These are phyloP conservation scores for Mycosphaerelloides madeirae DNA, from an alignment of 2,329 filamentous ascomycete species.

Conservation along the genomic window DNA sequence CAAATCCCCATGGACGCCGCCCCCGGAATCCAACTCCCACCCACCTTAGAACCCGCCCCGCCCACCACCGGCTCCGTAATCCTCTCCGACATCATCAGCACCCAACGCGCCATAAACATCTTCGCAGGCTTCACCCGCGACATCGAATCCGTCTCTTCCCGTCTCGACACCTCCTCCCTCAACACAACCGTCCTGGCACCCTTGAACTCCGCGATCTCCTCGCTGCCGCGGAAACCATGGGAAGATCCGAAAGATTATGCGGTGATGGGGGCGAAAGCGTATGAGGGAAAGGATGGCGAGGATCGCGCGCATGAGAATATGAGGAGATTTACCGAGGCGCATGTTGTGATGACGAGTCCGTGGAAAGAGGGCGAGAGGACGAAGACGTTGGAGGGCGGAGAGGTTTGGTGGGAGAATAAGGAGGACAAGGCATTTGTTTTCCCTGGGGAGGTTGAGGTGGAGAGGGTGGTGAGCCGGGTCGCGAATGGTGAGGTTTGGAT, in stretches of 20 bases:
- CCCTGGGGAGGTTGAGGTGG: constrained; percentile 74
- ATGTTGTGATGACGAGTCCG: constrained; percentile 69
- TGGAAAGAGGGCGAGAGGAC: constrained; percentile 67
- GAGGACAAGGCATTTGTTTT: constrained; percentile 67
- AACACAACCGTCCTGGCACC: constrained; percentile 88
- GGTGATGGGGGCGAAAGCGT: constrained; percentile 62
- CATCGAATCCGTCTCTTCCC: constrained; percentile 61
- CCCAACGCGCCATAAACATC: constrained; percentile 72
- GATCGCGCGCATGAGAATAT: constrained; percentile 74
- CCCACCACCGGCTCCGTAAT: constrained; percentile 47
- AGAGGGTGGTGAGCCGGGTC: constrained; percentile 67
- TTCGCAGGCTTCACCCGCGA: constrained; percentile 79
- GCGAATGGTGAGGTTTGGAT: constrained; percentile 89
- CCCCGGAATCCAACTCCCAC: constrained; percentile 24
- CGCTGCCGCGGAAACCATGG: constrained; percentile 81
- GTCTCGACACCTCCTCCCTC: constrained; percentile 60
- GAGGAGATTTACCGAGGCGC: constrained; percentile 75
- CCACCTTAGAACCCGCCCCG: constrained; percentile 8
- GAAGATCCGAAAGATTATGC: constrained; percentile 70
- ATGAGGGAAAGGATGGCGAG: constrained; percentile 69
- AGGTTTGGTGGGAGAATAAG: constrained; percentile 77
- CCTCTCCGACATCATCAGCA: constrained; percentile 79
- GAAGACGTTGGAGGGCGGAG: constrained; percentile 62
- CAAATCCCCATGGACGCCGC: constrained; percentile 6
- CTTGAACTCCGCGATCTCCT: constrained; percentile 73